Base-by-base conservation (phyloP, 1,284 basidiomycete species). In the Fistulina hepatica region DNA sequence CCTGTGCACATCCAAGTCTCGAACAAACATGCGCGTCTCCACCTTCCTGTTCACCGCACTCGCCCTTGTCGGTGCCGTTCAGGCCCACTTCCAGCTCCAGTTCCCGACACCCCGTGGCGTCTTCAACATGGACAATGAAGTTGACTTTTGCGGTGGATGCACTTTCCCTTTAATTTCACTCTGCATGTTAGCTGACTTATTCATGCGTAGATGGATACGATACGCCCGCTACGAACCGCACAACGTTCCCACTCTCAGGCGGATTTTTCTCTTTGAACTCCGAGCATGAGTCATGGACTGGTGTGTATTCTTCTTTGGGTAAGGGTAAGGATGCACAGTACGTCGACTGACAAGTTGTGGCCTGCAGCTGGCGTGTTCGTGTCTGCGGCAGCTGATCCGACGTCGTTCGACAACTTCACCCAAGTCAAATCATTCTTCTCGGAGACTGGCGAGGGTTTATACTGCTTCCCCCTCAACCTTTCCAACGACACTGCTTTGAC, bases 81-180 rank as follows among this genome's bases (percentile, higher is more conserved):
- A 65, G 32, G 80, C 77, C 6, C 81, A 84, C 55, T 84, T 82
- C 61, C 72, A 77, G 42, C 61, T 84, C 26, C 67, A 73, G 52
- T 84, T 67, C 54, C 81, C 81, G 25, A 46, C 60, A 3, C 70
- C 77, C 5, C 64, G 80, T 34, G 80, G 80, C 6, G 47, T 42
- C 1, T 81, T 81, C 48, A 61, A 60, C 41, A 70, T 74, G 44
- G 63, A 73, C 40, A 51, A 67, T 13, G 80, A 84, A 54, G 58
- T 64, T n/a, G 61, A 47, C 1, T 75, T 77, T 49, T 75, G 76
- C 50, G 69, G 70, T 71, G 47, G 11, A 27, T 27, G 11, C 6
- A 19, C 25, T 39, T n/a, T 25, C 12, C 23, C 12, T 33, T 8
- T 37, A 9, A 17, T 33, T 38, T 19, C 32, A 20, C 24, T 26